A percentile compares a stretch with the other conserved stretches of the same genome.
Evolutionary conservation across 1,284 basidiomycete genomes (phyloP).

Genomic region (Papiliotrema terrestris): DNA sequence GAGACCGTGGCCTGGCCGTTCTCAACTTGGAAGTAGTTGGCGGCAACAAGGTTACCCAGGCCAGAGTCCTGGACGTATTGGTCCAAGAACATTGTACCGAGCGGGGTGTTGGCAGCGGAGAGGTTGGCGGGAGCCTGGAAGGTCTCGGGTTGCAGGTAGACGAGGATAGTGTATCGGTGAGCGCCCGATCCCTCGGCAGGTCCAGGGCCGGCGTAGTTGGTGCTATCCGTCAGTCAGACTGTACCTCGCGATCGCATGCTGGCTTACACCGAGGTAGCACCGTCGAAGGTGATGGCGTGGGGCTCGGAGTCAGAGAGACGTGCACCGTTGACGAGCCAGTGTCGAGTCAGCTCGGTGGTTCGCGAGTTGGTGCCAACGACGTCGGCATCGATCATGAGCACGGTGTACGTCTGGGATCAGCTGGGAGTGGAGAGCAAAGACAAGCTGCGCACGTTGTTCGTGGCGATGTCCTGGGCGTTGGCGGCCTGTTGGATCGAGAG

Average conservation of each 20-base stretch:
- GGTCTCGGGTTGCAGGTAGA: conserved; percentile 59
- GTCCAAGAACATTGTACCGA: conserved; percentile 57
- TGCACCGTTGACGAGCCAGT: conserved; percentile 74
- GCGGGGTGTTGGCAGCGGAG: conserved; percentile 54
- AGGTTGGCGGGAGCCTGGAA: conserved; percentile 64
- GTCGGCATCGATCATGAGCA: conserved; percentile 69
- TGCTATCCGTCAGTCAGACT: conserved; percentile 42
- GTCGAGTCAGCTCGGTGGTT: conserved; percentile 55
- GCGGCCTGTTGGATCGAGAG: conserved; percentile 21
- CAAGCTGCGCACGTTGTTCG: conserved; percentile 12
- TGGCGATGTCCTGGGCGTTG: conserved; percentile 12
- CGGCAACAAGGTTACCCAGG: conserved; percentile 44
- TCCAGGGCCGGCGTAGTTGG: conserved; percentile 67
- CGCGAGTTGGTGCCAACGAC: conserved; percentile 58
- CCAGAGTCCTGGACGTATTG: conserved; percentile 39
- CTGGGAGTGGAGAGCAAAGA: neutral
- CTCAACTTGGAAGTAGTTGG: conserved; percentile 71
- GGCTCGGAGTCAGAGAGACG: conserved; percentile 44
- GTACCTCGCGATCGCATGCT: neutral
- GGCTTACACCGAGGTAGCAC: conserved; percentile 54
- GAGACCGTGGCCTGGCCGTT: conserved; percentile 59
- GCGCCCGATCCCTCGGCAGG: conserved; percentile 65
- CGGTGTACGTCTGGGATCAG: conserved; percentile 27
- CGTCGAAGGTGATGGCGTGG: conserved; percentile 53
- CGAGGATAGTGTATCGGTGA: conserved; percentile 67